These are phyloP conservation scores for Ichthyophthirius multifiliis DNA, from an alignment of 169 alveolate genomes.

Conservation along the genomic window DNA sequence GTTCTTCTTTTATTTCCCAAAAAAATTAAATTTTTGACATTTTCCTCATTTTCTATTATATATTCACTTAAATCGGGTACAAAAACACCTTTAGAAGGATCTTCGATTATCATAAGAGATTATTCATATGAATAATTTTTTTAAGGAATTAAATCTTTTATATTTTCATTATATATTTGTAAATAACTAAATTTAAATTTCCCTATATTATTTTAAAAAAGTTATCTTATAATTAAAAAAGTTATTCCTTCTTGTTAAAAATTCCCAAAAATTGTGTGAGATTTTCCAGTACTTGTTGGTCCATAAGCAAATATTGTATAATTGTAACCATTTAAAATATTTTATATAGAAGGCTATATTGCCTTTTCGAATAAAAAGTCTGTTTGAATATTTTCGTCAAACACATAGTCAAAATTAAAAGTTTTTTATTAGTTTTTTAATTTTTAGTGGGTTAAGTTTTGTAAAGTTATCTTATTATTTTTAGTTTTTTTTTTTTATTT, in stretches of 20 bases:
- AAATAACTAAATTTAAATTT: too few species aligned
- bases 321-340: conserved; percentile 91
- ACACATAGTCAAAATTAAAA: conserved; percentile 92
- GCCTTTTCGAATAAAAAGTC: conserved; percentile 86
- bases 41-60: conserved; percentile 56
- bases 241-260: conserved; percentile 57
- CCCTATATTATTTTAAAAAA: too few species aligned
- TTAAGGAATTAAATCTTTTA: conserved; percentile 87
- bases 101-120: conserved; percentile 14
- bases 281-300: conserved; percentile 98
- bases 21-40: background rate
- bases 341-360: conserved; percentile 81
- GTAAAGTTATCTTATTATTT: too few species aligned
- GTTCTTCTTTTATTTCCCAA: conserved; percentile 69
- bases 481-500: too few species aligned
- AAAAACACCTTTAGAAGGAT: background rate
- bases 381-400: conserved; percentile 86
- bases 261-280: conserved; percentile 82
- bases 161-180: too few species aligned
- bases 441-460: too few species aligned
- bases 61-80: conserved; percentile 37
- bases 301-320: conserved; percentile 98
- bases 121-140: conserved; percentile 82
- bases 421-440: background rate
- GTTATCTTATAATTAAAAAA: too few species aligned